Conservation (phyloP, 768 basidiomycete genomes). For the Lactifluus piperatus region DNA sequence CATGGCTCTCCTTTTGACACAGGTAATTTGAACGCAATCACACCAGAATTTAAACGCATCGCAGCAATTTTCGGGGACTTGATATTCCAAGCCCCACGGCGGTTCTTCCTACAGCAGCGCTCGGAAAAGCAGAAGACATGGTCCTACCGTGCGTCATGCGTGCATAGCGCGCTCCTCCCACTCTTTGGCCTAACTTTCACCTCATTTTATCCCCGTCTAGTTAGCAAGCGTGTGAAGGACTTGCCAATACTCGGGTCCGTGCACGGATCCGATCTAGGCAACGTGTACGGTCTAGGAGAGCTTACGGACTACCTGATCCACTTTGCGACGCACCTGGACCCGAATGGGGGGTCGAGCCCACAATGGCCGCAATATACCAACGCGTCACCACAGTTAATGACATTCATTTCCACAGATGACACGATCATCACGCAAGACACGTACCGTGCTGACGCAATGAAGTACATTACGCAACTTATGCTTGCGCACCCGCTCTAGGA, state of each 20-base stretch:
- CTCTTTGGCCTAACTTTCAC: neutral
- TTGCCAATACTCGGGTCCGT: conserved; percentile 25
- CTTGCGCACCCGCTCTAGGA: no score
- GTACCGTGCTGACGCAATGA: conserved; percentile 10
- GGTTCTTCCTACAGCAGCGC: conserved; percentile 28
- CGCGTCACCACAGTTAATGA: conserved; percentile 3
- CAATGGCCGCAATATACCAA: conserved; percentile 17
- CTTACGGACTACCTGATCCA: no score
- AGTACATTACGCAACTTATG: neutral
- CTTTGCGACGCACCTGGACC: conserved; percentile 25
- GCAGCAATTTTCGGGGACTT: conserved; percentile 32
- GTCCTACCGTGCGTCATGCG: conserved; percentile 31
- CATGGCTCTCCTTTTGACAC: no score
- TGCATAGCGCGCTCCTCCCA: no score
- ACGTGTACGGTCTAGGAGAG: conserved; percentile 3
- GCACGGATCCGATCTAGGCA: conserved; percentile 10
- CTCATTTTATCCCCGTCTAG: conserved; percentile 19
- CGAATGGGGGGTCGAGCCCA: conserved; percentile 20
- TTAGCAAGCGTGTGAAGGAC: conserved; percentile 28
- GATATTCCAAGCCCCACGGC: conserved; percentile 29
- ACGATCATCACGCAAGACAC: conserved; percentile 18
- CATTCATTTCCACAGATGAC: conserved; percentile 2
- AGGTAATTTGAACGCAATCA: conserved; percentile 17
- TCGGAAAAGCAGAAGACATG: conserved; percentile 28
- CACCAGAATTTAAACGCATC: conserved; percentile 35